Evolutionary conservation across 108 stramenopile genomes (phyloP).

Genomic region (Skeletonema menzelii): DNA sequence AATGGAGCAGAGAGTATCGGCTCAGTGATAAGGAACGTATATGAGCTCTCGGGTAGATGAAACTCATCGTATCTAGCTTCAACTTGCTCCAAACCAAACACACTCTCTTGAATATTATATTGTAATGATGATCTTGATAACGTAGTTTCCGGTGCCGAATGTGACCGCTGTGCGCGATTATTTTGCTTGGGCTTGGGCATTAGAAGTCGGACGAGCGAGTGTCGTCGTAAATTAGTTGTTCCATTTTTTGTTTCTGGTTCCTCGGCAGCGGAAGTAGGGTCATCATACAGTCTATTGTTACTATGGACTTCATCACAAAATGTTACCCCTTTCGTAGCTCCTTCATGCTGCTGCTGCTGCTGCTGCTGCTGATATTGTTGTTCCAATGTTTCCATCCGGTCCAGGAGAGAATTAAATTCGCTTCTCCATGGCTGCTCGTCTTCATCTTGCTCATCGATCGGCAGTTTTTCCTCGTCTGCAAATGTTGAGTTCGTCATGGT

Average conservation of each 20-base stretch:
- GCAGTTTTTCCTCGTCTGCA: background rate
- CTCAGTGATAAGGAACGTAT: constrained; percentile 29
- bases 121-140: too few species aligned
- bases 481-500: background rate
- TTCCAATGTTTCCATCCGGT: background rate
- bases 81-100: background rate
- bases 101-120: too few species aligned
- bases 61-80: background rate
- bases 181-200: background rate
- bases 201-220: background rate
- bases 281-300: too few species aligned
- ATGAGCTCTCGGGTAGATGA: constrained; percentile 33
- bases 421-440: background rate
- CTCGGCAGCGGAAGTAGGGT: background rate
- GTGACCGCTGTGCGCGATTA: too few species aligned
- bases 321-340: too few species aligned
- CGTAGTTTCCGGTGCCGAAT: background rate
- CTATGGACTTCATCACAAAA: too few species aligned
- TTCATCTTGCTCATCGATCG: background rate
- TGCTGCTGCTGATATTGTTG: background rate
- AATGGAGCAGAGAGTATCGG: constrained; percentile 19
- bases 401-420: background rate
- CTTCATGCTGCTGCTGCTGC: too few species aligned
- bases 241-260: background rate
- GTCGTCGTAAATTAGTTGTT: background rate